Evolutionary conservation across 2,329 filamentous ascomycete genomes (phyloP).

Genomic region (Claviceps humidiphila): DNA sequence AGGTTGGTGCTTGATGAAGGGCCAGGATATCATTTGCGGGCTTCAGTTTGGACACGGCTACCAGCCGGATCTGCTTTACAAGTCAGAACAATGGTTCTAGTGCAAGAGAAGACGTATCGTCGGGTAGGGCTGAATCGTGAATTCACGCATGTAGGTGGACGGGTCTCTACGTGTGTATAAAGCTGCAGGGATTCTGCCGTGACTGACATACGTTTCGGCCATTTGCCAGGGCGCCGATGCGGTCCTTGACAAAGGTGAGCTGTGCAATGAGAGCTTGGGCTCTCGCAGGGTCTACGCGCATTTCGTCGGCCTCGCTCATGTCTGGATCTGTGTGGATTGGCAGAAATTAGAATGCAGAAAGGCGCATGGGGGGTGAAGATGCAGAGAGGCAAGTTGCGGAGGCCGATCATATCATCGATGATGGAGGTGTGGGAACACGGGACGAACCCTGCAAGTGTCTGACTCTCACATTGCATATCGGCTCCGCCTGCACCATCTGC

Average conservation of each 20-base stretch:
- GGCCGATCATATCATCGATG: no score
- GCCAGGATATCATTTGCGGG: conserved; percentile 82
- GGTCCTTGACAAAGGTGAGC: conserved; percentile 44
- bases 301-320: conserved; percentile 36
- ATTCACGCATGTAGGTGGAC: no score
- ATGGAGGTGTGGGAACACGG: no score
- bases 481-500: no score
- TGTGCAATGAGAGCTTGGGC: conserved; percentile 50
- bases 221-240: conserved; percentile 39
- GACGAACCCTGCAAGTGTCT: no score
- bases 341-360: background rate
- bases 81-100: background rate
- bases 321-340: conserved; percentile 2
- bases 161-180: no score
- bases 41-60: conserved; percentile 94
- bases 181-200: no score
- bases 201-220: conserved; percentile 38
- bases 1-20: conserved; percentile 49
- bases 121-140: background rate
- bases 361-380: background rate
- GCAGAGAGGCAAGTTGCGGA: background rate
- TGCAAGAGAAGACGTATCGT: background rate
- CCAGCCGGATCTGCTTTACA: conserved; percentile 55
- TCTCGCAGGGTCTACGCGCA: conserved; percentile 50
- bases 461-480: no score